A percentile compares a stretch with the other conserved stretches of the same genome.
phyloP scores from a whole-genome alignment of 116 monocot genomes.

The Thalassia testudinum region DNA sequence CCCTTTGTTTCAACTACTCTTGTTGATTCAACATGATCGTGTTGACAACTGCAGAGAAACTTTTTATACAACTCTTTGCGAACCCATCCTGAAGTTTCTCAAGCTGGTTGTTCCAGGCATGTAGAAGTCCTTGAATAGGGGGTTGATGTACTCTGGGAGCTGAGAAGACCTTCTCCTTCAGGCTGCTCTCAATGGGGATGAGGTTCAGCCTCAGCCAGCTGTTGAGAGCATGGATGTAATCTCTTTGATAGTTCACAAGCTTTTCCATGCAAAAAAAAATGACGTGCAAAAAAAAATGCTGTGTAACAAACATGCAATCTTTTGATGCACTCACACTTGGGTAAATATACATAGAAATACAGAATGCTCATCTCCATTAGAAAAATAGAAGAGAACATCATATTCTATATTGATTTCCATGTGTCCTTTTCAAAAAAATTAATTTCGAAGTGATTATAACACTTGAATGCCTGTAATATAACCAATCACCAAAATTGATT shows the following conservation, averaged over 20 bases:
- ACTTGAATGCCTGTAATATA: too few relatives aligned
- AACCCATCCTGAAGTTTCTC: slow-evolving; percentile 39
- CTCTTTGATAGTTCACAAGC: slow-evolving; percentile 56
- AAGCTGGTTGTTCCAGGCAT: slow-evolving; percentile 57
- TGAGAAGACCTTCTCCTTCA: slow-evolving; percentile 54
- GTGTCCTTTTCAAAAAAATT: too few relatives aligned
- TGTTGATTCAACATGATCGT: slow-evolving; percentile 40
- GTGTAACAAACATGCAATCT: too few relatives aligned
- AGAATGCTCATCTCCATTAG: too few relatives aligned
- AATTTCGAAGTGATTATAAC: too few relatives aligned
- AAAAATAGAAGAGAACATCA: too few relatives aligned
- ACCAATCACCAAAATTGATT: too few relatives aligned
- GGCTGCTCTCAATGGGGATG: slow-evolving; percentile 48
- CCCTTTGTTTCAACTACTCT: slow-evolving; percentile 53
- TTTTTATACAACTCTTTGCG: slow-evolving; percentile 24
- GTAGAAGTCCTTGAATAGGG: slow-evolving; percentile 39
- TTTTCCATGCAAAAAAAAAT: too few relatives aligned
- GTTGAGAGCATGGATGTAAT: slow-evolving; percentile 49
- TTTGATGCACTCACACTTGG: too few relatives aligned
- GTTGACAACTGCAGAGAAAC: slow-evolving; percentile 44
- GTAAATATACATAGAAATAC: too few relatives aligned
- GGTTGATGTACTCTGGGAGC: slow-evolving; percentile 19
- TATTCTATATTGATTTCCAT: too few relatives aligned
- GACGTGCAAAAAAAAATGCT: too few relatives aligned
- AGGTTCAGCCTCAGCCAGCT: slow-evolving; percentile 58